Conservation (phyloP, 495 filamentous ascomycete species). For the Amniculicola lignicola region DNA sequence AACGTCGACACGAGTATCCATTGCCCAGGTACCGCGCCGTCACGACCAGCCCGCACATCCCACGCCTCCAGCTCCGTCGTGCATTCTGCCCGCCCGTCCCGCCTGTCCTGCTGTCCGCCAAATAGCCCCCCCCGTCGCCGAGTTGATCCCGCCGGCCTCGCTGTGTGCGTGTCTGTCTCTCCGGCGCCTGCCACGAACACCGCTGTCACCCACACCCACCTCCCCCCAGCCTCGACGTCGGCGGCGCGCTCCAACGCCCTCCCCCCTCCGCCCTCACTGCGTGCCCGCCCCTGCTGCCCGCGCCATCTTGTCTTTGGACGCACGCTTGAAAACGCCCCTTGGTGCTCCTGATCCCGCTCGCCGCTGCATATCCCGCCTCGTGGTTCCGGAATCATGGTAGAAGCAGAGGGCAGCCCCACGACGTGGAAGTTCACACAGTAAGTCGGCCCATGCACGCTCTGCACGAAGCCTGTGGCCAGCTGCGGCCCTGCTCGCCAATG, state of each 20-base stretch:
- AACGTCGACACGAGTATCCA: too few species aligned
- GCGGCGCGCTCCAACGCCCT: conserved; percentile 16
- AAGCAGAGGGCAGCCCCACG: conserved; percentile 86
- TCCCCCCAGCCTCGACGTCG: conserved; percentile 29
- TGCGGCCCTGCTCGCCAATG: too few species aligned
- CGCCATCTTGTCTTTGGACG: not conserved
- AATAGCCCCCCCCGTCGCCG: too few species aligned
- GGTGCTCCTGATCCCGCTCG: not conserved
- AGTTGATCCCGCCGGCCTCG: too few species aligned
- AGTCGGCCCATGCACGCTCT: conserved; percentile 46
- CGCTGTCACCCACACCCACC: conserved; percentile 14
- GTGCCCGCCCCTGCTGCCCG: not conserved
- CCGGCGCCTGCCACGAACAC: too few species aligned
- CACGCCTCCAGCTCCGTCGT: too few species aligned
- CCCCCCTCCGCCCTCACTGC: not conserved
- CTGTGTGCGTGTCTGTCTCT: too few species aligned
- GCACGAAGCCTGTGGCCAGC: too few species aligned
- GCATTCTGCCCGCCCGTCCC: too few species aligned
- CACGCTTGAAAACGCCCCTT: not conserved
- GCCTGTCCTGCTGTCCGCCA: too few species aligned
- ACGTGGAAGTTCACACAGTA: conserved; percentile 99
- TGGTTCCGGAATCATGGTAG: conserved; percentile 73
- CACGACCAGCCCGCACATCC: too few species aligned
- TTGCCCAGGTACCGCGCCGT: too few species aligned
- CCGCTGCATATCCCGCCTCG: conserved; percentile 6